Evolutionary conservation across 2,329 filamentous ascomycete species (phyloP), one percentile per base, ranked within the genome.

Genomic region (Fusarium albidum): DNA sequence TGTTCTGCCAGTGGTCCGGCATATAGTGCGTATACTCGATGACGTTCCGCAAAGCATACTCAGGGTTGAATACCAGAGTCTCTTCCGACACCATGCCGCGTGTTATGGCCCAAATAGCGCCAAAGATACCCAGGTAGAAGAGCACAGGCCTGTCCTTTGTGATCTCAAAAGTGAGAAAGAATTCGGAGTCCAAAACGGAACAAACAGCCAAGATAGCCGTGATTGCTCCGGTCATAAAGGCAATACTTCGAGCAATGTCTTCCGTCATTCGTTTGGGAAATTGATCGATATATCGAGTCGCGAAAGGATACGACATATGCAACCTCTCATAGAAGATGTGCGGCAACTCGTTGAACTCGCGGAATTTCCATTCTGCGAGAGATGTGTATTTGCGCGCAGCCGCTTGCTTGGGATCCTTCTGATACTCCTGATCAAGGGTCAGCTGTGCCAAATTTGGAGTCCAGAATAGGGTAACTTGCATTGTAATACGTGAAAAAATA

Each of bases 401-500:
- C n/a, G 91, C 90, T 31, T 96, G 84, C 58, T 92, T 88, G 1
- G 91, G 94, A 58, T 97, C 96, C 68, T 93, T 96, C 74, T 96
- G 92, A 69, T 96, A 97, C 78, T 99, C 94, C 89, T 92, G 55
- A 35, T 27, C 9, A 15, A 7, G 12, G 6, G 39, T 65, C 43
- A 65, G 55, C 18, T 26, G 13, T 25, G 17, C 25, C 9, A 11
- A 11, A 9, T 7, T 27, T 11, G 8, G 9, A 10, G 11, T 14
- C 2, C 14, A 13, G 15, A 8, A 9, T n/a, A 27, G 12, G 1
- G 12, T 12, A 21, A 73, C 84, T 74, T 73, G 90, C 89, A 67
- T 95, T 95, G 72, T 97, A 98, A 70, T 98, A 96, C 27, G 89
- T 92, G 69, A 98, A 92, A 67, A 99, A 91, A 72, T 96, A 96